phyloP scores from a whole-genome alignment of 345 rosid species.

The Abelmoschus esculentus region DNA sequence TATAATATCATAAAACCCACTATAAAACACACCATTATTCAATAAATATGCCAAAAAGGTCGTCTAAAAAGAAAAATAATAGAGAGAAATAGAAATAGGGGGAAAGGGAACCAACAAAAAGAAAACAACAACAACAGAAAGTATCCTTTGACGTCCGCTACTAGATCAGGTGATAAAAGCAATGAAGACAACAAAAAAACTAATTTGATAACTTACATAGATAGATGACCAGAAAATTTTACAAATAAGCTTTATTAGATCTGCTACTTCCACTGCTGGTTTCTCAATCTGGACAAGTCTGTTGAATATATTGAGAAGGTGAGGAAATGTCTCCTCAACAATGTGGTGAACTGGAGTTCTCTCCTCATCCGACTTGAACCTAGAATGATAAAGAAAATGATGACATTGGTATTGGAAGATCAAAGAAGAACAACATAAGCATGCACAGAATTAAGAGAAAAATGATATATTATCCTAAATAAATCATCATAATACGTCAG shows the following conservation, averaged over 20 bases:
- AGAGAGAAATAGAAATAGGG: background rate
- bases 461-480: no score
- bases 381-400: constrained; percentile 19
- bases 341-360: constrained; percentile 79
- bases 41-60: background rate
- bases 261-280: constrained; percentile 84
- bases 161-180: background rate
- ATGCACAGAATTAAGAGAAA: background rate
- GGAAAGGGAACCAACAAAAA: background rate
- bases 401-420: background rate
- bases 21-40: no score
- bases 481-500: no score
- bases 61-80: background rate
- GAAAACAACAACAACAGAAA: background rate
- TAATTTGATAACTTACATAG: constrained; percentile 59
- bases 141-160: background rate
- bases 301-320: constrained; percentile 64
- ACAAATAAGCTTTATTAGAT: constrained; percentile 87
- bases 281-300: constrained; percentile 73
- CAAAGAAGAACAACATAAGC: background rate
- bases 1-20: no score
- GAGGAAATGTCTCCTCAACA: constrained; percentile 85
- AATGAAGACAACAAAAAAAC: background rate
- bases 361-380: constrained; percentile 99
- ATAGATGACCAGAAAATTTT: constrained; percentile 98